Conservation (phyloP, 2,329 filamentous ascomycete species). For the Acrodontium crateriforme region DNA sequence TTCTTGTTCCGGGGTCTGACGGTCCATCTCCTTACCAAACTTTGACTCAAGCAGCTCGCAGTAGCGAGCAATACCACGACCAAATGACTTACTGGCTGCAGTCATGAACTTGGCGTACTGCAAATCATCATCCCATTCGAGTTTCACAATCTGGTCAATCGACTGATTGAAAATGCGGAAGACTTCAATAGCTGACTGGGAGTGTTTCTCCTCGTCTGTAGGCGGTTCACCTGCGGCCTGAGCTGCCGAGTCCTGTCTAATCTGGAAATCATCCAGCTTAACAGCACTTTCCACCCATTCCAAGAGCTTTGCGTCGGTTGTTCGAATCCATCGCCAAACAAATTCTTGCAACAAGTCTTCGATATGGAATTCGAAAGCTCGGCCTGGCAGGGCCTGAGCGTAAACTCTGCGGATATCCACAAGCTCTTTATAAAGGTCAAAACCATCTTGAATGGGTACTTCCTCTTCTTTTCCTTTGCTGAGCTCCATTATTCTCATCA, state of each 20-base stretch:
- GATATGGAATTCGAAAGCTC: constrained; percentile 73
- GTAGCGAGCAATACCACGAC: constrained; percentile 70
- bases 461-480: constrained; percentile 57
- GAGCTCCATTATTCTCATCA: constrained; percentile 64
- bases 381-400: constrained; percentile 53
- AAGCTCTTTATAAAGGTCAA: constrained; percentile 81
- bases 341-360: constrained; percentile 79
- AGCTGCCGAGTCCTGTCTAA: constrained; percentile 51
- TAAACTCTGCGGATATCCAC: constrained; percentile 76
- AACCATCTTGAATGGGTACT: constrained; percentile 79
- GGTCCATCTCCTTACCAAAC: constrained; percentile 87
- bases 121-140: constrained; percentile 87
- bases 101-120: constrained; percentile 98
- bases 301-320: constrained; percentile 64
- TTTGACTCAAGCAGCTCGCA: constrained; percentile 78
- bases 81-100: constrained; percentile 69
- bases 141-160: constrained; percentile 68
- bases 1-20: constrained; percentile 75
- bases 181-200: constrained; percentile 81
- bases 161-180: constrained; percentile 90
- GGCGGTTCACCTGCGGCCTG: constrained; percentile 37
- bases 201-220: constrained; percentile 74
- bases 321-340: constrained; percentile 87
- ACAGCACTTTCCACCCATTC: constrained; percentile 82
- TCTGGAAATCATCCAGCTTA: constrained; percentile 75